Base-by-base conservation (phyloP, 345 rosid genomes). In the Adansonia digitata region DNA sequence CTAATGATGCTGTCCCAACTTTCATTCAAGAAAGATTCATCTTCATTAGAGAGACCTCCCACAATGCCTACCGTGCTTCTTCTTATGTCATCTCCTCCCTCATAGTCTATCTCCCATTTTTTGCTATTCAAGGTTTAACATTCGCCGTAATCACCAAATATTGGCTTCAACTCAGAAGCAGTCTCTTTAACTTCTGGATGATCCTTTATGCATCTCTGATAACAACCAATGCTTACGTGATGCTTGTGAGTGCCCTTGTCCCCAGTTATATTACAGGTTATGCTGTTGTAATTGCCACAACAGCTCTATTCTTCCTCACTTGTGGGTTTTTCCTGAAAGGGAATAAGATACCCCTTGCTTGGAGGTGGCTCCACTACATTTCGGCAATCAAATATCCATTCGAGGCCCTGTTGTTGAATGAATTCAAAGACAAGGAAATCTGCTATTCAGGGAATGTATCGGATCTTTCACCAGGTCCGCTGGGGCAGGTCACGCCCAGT, bases 1-100 rank as follows among this genome's bases (percentile, higher is more conserved):
- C 92, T 6, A 90, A 90, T 13, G 94, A 90, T 6, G 92, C 85
- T 0, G 94, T 90, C 76, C 90, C 92, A 2, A 86, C 87, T 22
- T 90, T 88, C 83, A 88, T 90, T 77, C 92, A 90, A 57, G 92
- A 88, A 75, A 75, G 90, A 20, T 90, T 85, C 86, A 88, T 90
- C 84, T 88, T 88, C 88, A 88, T 88, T 34, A 73, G 87, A 55
- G 92, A 90, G 74, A 90, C 89, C 0, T 82, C 94, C 73, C 89
- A 88, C 81, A 90, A 90, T 1, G 85, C 94, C 0, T 90, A 90
- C 73, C 86, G 92, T 1, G 88, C 94, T 63, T 90, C 94, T 1
- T 85, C 94, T 9, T 90, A 85, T 22, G 89, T 90, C 62, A 63
- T 86, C 70, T 85, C 90, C 13, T 82, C 94, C 24, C 86, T 88